phyloP scores from a whole-genome alignment of 2,329 filamentous ascomycete species.

The Zymoseptoria tritici region DNA sequence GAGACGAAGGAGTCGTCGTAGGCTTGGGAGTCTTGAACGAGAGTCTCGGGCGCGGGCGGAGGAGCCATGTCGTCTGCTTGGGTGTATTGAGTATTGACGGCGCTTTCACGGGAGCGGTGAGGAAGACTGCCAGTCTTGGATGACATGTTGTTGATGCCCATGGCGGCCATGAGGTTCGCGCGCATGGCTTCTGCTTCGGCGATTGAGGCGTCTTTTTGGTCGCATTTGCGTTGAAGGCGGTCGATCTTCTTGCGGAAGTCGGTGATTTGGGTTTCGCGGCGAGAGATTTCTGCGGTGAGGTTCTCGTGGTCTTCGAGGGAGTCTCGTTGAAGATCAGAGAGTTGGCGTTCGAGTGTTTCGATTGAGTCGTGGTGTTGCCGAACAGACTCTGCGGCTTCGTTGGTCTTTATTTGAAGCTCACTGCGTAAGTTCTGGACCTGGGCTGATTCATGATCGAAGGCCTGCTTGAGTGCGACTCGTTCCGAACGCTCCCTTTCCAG shows the following conservation, averaged over 20 bases:
- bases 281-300: constrained; percentile 5
- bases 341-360: background rate
- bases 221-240: constrained; percentile 26
- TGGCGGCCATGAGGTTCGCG: constrained; percentile 31
- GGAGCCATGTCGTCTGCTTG: constrained; percentile 10
- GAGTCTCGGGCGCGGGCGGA: constrained; percentile 12
- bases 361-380: background rate
- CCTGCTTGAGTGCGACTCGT: background rate
- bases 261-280: constrained; percentile 11
- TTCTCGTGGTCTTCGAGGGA: background rate
- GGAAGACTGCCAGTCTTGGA: constrained; percentile 8
- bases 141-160: constrained; percentile 23
- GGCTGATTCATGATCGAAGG: background rate
- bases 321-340: background rate
- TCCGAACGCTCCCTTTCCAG: background rate
- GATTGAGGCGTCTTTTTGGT: constrained; percentile 31
- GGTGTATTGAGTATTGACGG: constrained; percentile 3
- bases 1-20: constrained; percentile 19
- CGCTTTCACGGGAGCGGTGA: constrained; percentile 14
- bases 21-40: constrained; percentile 10
- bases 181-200: constrained; percentile 33
- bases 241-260: constrained; percentile 24
- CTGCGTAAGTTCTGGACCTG: background rate
- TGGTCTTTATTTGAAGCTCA: background rate
- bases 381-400: background rate